Conservation (phyloP, 73 alveolate species). For the Breviolum minutum region DNA sequence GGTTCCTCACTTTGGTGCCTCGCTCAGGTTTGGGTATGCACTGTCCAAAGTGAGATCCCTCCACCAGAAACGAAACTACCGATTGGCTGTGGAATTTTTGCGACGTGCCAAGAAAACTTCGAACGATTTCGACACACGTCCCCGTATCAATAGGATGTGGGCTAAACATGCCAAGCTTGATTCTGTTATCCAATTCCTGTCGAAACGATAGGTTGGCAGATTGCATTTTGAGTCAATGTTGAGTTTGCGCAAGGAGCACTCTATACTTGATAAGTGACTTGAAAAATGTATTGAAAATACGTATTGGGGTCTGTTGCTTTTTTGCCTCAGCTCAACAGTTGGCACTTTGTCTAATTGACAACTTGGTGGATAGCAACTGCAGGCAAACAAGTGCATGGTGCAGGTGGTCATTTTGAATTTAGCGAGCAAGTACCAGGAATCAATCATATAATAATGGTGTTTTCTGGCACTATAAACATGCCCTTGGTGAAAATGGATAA, state of each 20-base stretch:
- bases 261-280: neutral
- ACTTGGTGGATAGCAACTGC: too few species aligned
- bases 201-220: neutral
- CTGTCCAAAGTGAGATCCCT: neutral
- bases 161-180: neutral
- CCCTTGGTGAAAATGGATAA: too few species aligned
- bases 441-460: too few species aligned
- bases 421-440: too few species aligned
- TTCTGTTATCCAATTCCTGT: neutral
- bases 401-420: too few species aligned
- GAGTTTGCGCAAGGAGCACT: neutral
- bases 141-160: neutral
- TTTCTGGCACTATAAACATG: too few species aligned
- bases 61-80: neutral
- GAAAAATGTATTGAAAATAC: neutral
- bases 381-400: too few species aligned
- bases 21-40: slow-evolving; percentile 21
- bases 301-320: too few species aligned
- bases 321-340: too few species aligned
- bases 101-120: neutral
- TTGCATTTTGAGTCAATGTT: neutral
- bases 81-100: neutral
- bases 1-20: neutral
- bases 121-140: neutral
- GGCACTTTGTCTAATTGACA: too few species aligned